Evolutionary conservation across 257 asterid species (phyloP).

Genomic region (Lantana camara): DNA sequence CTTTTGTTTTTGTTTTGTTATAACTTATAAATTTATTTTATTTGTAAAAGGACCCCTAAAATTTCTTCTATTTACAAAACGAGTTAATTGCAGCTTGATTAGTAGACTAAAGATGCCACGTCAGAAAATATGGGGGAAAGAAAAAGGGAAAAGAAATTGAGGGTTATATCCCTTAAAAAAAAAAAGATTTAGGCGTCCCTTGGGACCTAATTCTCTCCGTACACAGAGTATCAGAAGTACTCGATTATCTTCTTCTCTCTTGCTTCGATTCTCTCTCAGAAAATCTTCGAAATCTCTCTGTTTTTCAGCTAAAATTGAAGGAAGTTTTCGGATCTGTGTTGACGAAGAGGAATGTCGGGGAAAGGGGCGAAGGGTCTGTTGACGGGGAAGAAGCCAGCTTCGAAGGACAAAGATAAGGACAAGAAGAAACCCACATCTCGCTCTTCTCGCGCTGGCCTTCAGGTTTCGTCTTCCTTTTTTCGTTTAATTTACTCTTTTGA

Average conservation of each 20-base stretch:
- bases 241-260: slow-evolving; percentile 19
- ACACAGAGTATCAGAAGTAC: no score
- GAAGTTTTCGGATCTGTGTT: slow-evolving; percentile 23
- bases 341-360: slow-evolving; percentile 35
- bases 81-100: no score
- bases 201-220: no score
- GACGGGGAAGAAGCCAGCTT: slow-evolving; percentile 49
- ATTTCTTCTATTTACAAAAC: no score
- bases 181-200: no score
- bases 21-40: no score
- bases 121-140: no score
- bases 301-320: not conserved
- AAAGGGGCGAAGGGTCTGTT: slow-evolving; percentile 54
- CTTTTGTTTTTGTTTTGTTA: no score
- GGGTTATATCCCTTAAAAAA: no score
- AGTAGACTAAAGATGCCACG: no score
- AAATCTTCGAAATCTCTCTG: not conserved
- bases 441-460: slow-evolving; percentile 55
- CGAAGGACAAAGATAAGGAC: slow-evolving; percentile 56
- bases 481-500: not conserved
- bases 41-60: no score
- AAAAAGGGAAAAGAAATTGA: no score
- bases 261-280: not conserved
- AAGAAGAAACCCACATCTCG: slow-evolving; percentile 55
- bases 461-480: slow-evolving; percentile 26